Percentiles rank a stretch among this genome's conserved stretches.
phyloP scores from a whole-genome alignment of 257 asterid species.

The Verbascum thapsus region DNA sequence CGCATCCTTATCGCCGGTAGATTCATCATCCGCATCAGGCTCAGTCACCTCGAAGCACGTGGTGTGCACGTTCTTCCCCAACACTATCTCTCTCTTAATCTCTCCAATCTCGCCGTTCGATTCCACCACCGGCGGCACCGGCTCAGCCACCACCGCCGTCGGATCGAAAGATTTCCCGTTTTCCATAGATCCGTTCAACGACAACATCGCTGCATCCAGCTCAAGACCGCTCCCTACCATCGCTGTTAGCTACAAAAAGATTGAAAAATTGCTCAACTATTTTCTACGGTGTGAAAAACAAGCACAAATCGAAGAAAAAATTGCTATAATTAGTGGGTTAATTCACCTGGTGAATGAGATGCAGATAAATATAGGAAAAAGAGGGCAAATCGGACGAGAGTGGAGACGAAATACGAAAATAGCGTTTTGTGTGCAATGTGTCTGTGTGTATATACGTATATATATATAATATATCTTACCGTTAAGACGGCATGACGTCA shows the following conservation, averaged over 20 bases:
- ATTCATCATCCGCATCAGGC: slow-evolving; percentile 91
- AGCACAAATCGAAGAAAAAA: not conserved
- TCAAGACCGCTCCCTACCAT: slow-evolving; percentile 61
- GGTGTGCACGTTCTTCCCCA: slow-evolving; percentile 87
- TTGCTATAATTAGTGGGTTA: not conserved
- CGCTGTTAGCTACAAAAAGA: slow-evolving; percentile 25
- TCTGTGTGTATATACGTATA: not conserved
- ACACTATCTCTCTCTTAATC: slow-evolving; percentile 60
- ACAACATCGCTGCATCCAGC: too few species aligned
- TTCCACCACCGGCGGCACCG: slow-evolving; percentile 52
- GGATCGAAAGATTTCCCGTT: slow-evolving; percentile 57
- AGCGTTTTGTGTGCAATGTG: not conserved
- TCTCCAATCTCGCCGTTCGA: slow-evolving; percentile 29
- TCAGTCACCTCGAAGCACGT: slow-evolving; percentile 82
- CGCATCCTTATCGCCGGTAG: slow-evolving; percentile 97
- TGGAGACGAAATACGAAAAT: not conserved
- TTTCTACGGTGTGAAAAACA: not conserved
- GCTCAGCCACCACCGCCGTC: slow-evolving; percentile 52
- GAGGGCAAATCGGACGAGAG: slow-evolving; percentile 34
- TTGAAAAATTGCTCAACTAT: not conserved
- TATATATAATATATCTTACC: too few species aligned
- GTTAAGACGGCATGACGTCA: too few species aligned
- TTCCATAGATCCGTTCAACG: slow-evolving; percentile 35
- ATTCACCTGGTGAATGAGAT: slow-evolving; percentile 29
- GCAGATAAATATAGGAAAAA: slow-evolving; percentile 5